Evolutionary conservation across 306 rosid species (phyloP), one percentile per base, ranked within the genome.

Genomic region (Acacia confusa): DNA sequence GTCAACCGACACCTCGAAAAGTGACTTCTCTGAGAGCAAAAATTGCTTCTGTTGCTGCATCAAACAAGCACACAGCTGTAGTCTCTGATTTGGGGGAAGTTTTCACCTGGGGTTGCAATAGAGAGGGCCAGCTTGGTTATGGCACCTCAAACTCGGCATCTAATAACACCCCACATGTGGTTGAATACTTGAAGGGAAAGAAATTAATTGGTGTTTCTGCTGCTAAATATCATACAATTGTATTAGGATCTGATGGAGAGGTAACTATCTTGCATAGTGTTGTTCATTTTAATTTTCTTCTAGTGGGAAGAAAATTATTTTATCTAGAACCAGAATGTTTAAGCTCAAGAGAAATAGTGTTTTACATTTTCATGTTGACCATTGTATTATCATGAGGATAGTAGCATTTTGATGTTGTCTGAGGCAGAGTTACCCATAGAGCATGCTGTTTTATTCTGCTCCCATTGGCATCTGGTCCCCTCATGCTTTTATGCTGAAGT

Each of bases 111-210:
- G 99, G 99, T 67, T 89, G 94, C 87, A 95, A 95, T 65, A 88
- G 89, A 79, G 99, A 91, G 87, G 99, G 99, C 47, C 99, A 95
- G 85, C 96, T 95, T 67, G 99, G 99, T 76, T 95, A 95, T 86
- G 99, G 99, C 34, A 93, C 98, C 72, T 95, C 99, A 47, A 95
- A 95, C 84, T 95, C 99, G 44, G 98, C 99, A 22, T 95, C 99
- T 74, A 95, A 95, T 79, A 93, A 90, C 88, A 90, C 91, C 44
- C 97, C 99, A 11, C 92, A 84, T 80, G 92, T 90, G 80, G 98
- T 95, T 79, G 99, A 95, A 81, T 95, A 88, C 89, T 86, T 93
- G 90, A 95, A 93, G 82, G 98, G 99, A 55, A 95, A 93, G 87
- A 85, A 81, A 79, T 90, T 95, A 81, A 81, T 13, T 14, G 85